These are phyloP conservation scores for Larix sibirica DNA, from an alignment of 83 land plant species.

Conservation along the genomic window DNA sequence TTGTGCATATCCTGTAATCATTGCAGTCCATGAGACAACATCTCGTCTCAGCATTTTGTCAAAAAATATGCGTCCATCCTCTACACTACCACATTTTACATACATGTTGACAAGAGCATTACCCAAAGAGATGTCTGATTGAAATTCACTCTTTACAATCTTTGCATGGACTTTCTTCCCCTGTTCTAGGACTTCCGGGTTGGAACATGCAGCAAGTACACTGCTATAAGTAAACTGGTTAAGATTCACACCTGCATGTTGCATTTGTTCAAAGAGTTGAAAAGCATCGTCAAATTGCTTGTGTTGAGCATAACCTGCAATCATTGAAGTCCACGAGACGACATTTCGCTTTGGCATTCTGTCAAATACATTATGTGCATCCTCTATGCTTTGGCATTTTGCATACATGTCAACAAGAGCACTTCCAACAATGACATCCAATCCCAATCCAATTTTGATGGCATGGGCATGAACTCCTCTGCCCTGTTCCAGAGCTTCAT, in stretches of 20 bases:
- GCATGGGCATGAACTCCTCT: neutral
- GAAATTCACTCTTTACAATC: neutral
- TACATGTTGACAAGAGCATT: conserved; percentile 13
- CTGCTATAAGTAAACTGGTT: no score
- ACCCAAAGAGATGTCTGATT: neutral
- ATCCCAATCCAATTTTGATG: conserved; percentile 1
- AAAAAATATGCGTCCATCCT: conserved; percentile 27
- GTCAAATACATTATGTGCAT: neutral
- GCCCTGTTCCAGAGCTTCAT: neutral
- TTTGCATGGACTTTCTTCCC: neutral
- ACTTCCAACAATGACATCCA: neutral
- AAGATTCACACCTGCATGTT: conserved; percentile 2
- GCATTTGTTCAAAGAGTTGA: neutral
- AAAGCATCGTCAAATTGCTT: neutral
- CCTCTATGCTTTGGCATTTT: conserved; percentile 4
- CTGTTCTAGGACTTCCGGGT: neutral
- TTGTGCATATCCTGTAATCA: conserved; percentile 21
- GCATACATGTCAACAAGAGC: neutral
- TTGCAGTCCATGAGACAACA: conserved; percentile 30
- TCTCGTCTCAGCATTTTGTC: conserved; percentile 22
- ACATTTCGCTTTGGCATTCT: neutral
- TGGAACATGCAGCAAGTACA: neutral
- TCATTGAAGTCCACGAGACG: conserved; percentile 6
- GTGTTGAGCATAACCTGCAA: conserved; percentile 1
- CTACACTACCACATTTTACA: neutral